A percentile compares a stretch with the other conserved stretches of the same genome.
Evolutionary conservation across 257 asterid species (phyloP).

Genomic region (Solanum arcanum): DNA sequence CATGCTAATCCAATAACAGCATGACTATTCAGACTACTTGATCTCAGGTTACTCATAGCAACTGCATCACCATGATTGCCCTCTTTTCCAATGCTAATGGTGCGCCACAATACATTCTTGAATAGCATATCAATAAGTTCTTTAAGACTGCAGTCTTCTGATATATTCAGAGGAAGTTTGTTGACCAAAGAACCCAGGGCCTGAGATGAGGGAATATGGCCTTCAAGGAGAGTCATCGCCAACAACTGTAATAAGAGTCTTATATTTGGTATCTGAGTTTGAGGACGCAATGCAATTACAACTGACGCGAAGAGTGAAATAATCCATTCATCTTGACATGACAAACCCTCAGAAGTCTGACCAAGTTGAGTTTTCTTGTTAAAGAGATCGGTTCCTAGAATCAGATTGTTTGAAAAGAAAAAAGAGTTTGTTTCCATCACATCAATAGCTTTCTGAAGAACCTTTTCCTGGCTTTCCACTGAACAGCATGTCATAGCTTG

Average conservation of each 20-base stretch:
- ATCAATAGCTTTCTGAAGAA: slow-evolving; percentile 41
- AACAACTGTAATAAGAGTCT: slow-evolving; percentile 49
- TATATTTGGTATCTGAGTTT: slow-evolving; percentile 47
- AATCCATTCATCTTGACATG: slow-evolving; percentile 47
- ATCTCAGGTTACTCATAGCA: slow-evolving; percentile 26
- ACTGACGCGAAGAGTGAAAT: slow-evolving; percentile 70
- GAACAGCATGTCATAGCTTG: slow-evolving; percentile 64
- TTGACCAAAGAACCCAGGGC: slow-evolving; percentile 93
- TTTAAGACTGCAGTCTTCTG: slow-evolving; percentile 32
- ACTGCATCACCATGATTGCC: slow-evolving; percentile 24
- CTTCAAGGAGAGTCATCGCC: slow-evolving; percentile 37
- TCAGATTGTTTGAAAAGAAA: slow-evolving; percentile 13
- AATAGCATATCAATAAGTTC: slow-evolving; percentile 52
- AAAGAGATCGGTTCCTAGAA: not conserved
- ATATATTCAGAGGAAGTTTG: slow-evolving; percentile 57
- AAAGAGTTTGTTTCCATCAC: slow-evolving; percentile 33
- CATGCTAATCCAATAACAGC: slow-evolving; percentile 75
- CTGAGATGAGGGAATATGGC: slow-evolving; percentile 86
- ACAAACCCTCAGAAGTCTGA: slow-evolving; percentile 13
- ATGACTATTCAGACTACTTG: slow-evolving; percentile 21
- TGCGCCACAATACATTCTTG: slow-evolving; percentile 22
- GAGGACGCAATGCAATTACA: slow-evolving; percentile 64
- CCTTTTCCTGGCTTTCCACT: slow-evolving; percentile 49
- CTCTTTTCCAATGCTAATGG: slow-evolving; percentile 8
- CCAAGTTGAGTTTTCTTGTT: slow-evolving; percentile 6